Evolutionary conservation across 805 yeast species (phyloP).

Genomic region (Pichia rugopelliculosa): DNA sequence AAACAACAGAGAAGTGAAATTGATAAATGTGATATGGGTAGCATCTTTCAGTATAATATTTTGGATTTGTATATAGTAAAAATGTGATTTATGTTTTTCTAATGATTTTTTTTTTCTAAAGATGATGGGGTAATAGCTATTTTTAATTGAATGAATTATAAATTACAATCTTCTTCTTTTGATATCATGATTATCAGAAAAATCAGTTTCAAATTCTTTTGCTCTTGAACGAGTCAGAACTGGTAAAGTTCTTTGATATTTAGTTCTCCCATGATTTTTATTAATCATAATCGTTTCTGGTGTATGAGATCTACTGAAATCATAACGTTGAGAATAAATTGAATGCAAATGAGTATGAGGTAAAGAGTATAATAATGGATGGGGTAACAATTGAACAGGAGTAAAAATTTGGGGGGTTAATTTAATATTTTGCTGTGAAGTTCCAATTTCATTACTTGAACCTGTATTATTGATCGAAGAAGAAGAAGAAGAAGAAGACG

Average conservation of each 20-base stretch:
- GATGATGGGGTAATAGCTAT: no score
- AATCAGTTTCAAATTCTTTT: slow-evolving; percentile 1
- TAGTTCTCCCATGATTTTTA: slow-evolving; percentile 4
- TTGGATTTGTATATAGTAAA: not conserved
- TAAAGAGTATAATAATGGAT: not conserved
- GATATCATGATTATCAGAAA: slow-evolving; percentile 1
- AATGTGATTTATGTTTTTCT: not conserved
- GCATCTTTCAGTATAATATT: not conserved
- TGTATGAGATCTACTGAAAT: slow-evolving; percentile 3
- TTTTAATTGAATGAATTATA: not conserved
- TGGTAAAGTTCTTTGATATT: slow-evolving; percentile 10
- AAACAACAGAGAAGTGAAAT: not conserved
- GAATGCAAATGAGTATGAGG: slow-evolving; percentile 4
- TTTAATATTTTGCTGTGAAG: slow-evolving; percentile 3
- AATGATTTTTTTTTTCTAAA: not conserved
- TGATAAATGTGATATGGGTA: not conserved
- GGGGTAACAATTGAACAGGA: slow-evolving; percentile 10
- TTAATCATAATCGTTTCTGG: slow-evolving; percentile 4
- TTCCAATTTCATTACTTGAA: not conserved
- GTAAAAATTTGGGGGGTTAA: slow-evolving; percentile 17
- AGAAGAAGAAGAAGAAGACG: not conserved
- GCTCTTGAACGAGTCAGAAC: slow-evolving; percentile 15
- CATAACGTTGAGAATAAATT: slow-evolving; percentile 3
- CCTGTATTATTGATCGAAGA: not conserved
- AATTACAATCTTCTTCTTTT: not conserved